Conservation (phyloP, 179 eudicot species). For the Drosera spatulata region DNA sequence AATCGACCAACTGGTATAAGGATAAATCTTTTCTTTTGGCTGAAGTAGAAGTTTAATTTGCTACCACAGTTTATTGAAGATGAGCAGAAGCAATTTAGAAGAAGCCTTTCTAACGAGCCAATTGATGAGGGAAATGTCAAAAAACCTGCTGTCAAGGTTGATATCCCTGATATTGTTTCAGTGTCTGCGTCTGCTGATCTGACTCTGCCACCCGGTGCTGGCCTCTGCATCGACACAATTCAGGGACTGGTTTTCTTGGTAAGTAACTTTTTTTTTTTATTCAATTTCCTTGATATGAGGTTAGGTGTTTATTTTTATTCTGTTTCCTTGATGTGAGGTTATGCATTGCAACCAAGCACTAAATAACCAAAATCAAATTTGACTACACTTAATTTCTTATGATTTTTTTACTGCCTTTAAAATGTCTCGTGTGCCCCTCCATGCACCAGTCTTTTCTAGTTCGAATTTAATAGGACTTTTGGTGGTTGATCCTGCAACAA, state of each 20-base stretch:
- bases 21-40: slow-evolving; percentile 1
- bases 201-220: slow-evolving; percentile 89
- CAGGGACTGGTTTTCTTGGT: slow-evolving; percentile 78
- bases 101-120: slow-evolving; percentile 50
- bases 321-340: too few species aligned
- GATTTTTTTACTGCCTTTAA: too few species aligned
- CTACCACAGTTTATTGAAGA: slow-evolving; percentile 43
- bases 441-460: too few species aligned
- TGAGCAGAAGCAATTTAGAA: slow-evolving; percentile 41
- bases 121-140: slow-evolving; percentile 26
- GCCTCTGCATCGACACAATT: slow-evolving; percentile 68
- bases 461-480: too few species aligned
- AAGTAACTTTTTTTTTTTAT: slow-evolving; percentile 14
- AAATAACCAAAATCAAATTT: too few species aligned
- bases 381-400: too few species aligned
- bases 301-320: too few species aligned
- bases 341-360: too few species aligned
- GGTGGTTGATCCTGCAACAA: too few species aligned
- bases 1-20: not conserved
- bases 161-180: slow-evolving; percentile 63
- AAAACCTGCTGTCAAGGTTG: slow-evolving; percentile 48
- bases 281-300: not conserved
- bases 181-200: slow-evolving; percentile 90
- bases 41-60: slow-evolving; percentile 1
- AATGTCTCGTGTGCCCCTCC: too few species aligned